Evolutionary conservation across 2,329 filamentous ascomycete genomes (phyloP), one percentile per base, ranked within the genome.

Genomic region (Alternaria sp.): DNA sequence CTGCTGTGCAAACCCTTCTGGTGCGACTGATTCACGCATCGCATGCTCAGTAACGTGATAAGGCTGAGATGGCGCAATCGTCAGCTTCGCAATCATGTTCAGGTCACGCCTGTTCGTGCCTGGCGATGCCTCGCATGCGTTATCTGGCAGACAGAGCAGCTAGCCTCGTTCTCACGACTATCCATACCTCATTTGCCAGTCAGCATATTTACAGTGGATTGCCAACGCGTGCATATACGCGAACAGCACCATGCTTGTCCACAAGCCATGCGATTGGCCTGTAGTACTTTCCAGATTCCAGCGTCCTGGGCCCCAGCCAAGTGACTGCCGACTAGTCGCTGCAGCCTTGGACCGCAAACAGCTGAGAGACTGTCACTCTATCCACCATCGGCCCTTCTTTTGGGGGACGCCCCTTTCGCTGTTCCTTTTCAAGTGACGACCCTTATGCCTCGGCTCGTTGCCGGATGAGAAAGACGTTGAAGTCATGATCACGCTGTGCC

Each of bases 351-450:
- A 44, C 49, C 23, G 46, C 37, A 10, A 46, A 49, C 46, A 51
- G 20, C 23, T 58, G 54, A 20, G 47, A 28, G 41, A 58, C 37
- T 23, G 37, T 45, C 20, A 23, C 33, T 58, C 46, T 61, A 37
- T 47, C 37, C 25, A 45, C 46, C 26, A 18, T 61, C 46, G 59
- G 59, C 47, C 46, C 59, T 61, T 58, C 20, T 61, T 21, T 41
- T 20, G 26, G 37, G 25, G 44, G 49, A 21, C 20, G 20, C 49
- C 20, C 5, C 30, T 14, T 33, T 25, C 28, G n/a, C 5, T 7
- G 26, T 58, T 43, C 46, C 26, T 46, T 53, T 46, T 20, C 55
- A 47, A 25, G 21, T 30, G 47, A 44, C 21, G 21, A 30, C 20
- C 25, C 25, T 44, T 14, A 41, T 58, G 28, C 54, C 37, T 61